These are phyloP conservation scores for Juglanconis oblonga DNA, from an alignment of 2,329 filamentous ascomycete genomes.

Conservation along the genomic window DNA sequence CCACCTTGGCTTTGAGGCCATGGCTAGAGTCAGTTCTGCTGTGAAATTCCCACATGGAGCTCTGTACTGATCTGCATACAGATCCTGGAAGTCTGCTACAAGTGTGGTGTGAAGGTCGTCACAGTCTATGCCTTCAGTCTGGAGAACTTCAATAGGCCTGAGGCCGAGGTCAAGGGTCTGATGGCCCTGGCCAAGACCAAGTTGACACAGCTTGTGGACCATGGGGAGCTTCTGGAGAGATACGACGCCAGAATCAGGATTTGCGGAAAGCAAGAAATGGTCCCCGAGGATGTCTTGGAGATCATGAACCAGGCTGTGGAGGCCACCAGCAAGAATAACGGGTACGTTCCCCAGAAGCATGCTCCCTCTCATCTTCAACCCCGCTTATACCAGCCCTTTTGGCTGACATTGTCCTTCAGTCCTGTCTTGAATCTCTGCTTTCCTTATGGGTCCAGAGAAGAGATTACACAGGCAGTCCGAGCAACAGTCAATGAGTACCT, in stretches of 20 bases:
- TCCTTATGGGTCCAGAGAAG: slow-evolving; percentile 92
- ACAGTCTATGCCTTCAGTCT: slow-evolving; percentile 99
- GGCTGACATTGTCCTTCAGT: slow-evolving; percentile 30
- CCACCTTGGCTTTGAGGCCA: slow-evolving; percentile 89
- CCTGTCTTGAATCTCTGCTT: slow-evolving; percentile 88
- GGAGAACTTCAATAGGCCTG: slow-evolving; percentile 96
- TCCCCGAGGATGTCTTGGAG: slow-evolving; percentile 83
- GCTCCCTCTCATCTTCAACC: not conserved
- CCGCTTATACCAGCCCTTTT: not conserved
- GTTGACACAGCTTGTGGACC: slow-evolving; percentile 84
- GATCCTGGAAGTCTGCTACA: slow-evolving; percentile 98
- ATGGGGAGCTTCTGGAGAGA: slow-evolving; percentile 87
- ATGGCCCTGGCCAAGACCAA: slow-evolving; percentile 99
- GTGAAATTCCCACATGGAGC: slow-evolving; percentile 1
- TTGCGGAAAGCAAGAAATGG: slow-evolving; percentile 77
- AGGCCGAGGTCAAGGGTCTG: slow-evolving; percentile 92
- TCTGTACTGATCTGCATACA: slow-evolving; percentile 28
- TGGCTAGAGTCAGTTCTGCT: slow-evolving; percentile 67
- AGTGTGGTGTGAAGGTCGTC: slow-evolving; percentile 91
- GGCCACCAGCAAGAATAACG: slow-evolving; percentile 82
- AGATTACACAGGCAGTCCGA: slow-evolving; percentile 88
- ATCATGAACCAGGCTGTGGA: slow-evolving; percentile 84
- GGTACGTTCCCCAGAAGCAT: slow-evolving; percentile 43
- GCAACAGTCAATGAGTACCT: slow-evolving; percentile 86
- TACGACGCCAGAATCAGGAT: slow-evolving; percentile 88